A percentile compares a stretch with the other conserved stretches of the same genome.
phyloP scores from a whole-genome alignment of 2,329 filamentous ascomycete genomes.

The Fusarium pininemorale region DNA sequence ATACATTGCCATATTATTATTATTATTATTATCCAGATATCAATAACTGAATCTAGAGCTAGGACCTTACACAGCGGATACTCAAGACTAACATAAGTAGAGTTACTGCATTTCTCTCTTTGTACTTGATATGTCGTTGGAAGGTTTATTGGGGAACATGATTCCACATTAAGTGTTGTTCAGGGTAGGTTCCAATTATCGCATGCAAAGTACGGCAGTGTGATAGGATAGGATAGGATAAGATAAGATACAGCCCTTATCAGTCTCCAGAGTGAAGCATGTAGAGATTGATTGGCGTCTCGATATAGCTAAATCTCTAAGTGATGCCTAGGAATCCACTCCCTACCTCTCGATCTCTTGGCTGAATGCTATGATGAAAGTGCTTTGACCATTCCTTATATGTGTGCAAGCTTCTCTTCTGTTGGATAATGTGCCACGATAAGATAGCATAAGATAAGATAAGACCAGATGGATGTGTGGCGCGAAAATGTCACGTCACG shows the following conservation, averaged over 20 bases:
- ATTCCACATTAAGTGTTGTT: background rate
- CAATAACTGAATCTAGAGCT: too few relatives aligned
- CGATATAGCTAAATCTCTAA: background rate
- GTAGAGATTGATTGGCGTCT: background rate
- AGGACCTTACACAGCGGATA: too few relatives aligned
- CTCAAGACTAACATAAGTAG: accelerated
- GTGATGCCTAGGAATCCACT: background rate
- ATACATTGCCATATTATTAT: too few relatives aligned
- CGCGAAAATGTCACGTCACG: background rate
- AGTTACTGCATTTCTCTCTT: background rate
- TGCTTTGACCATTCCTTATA: background rate
- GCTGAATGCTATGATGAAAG: background rate
- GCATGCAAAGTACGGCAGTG: accelerated
- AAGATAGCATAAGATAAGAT: background rate
- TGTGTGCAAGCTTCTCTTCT: background rate
- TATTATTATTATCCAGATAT: too few relatives aligned
- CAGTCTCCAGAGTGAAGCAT: too few relatives aligned
- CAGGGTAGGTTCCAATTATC: background rate
- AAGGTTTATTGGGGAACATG: too few relatives aligned
- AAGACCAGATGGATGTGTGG: background rate
- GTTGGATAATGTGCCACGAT: background rate
- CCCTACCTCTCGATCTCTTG: background rate
- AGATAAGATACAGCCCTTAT: background rate
- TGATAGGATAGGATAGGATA: background rate
- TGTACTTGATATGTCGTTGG: accelerated